Conservation (phyloP, 75 land plant genomes). For the Pinus albicaulis region DNA sequence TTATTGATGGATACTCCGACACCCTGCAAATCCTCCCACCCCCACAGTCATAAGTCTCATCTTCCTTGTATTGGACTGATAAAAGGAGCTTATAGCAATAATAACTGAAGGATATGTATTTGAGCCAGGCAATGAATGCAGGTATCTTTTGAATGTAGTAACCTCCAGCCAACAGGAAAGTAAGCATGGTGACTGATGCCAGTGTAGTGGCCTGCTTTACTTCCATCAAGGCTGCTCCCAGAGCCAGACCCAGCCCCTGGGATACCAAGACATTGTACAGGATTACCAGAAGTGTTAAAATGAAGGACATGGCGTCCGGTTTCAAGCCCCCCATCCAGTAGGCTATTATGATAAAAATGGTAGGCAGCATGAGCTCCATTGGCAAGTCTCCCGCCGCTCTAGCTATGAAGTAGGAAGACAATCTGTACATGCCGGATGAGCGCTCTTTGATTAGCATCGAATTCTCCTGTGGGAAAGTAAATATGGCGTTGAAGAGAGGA, state of each 20-base stretch:
- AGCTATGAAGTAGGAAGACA: constrained; percentile 64
- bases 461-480: constrained; percentile 60
- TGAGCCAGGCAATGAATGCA: constrained; percentile 57
- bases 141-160: constrained; percentile 52
- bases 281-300: constrained; percentile 27
- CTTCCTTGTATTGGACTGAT: constrained; percentile 30
- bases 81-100: constrained; percentile 55
- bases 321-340: constrained; percentile 70
- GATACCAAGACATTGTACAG: constrained; percentile 43
- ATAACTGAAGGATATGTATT: constrained; percentile 66
- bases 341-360: constrained; percentile 28
- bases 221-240: constrained; percentile 65
- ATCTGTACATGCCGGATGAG: constrained; percentile 61
- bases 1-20: constrained; percentile 45
- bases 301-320: constrained; percentile 14
- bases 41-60: constrained; percentile 42
- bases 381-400: constrained; percentile 44
- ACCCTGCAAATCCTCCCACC: constrained; percentile 32
- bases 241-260: constrained; percentile 50
- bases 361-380: constrained; percentile 62
- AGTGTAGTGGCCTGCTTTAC: constrained; percentile 57
- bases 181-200: constrained; percentile 56
- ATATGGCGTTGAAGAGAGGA: constrained; percentile 47
- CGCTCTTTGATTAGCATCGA: constrained; percentile 56
- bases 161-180: constrained; percentile 53